phyloP scores from a whole-genome alignment of 1,139 yeast genomes.

The Hyphopichia wangnamkhiaoensis region DNA sequence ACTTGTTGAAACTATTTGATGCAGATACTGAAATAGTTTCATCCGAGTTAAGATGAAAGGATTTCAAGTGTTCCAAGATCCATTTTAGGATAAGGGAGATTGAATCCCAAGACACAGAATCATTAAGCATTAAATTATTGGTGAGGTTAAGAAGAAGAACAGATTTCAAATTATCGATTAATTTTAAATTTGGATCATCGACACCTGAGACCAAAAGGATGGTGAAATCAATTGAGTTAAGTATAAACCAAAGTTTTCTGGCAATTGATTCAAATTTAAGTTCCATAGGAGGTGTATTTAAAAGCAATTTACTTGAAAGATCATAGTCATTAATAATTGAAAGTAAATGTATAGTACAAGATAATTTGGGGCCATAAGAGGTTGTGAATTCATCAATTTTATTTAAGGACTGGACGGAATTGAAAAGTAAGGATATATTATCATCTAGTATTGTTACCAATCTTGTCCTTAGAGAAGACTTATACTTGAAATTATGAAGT shows the following conservation, averaged over 20 bases:
- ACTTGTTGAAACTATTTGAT: conserved; percentile 5
- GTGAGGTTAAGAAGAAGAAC: conserved; percentile 31
- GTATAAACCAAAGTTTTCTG: conserved; percentile 37
- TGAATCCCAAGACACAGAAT: conserved; percentile 28
- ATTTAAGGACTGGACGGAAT: conserved; percentile 7
- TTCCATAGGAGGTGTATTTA: conserved; percentile 22
- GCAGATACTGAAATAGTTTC: conserved; percentile 3
- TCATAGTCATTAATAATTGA: conserved; percentile 41
- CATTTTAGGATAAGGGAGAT: conserved; percentile 31
- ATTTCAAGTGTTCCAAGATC: conserved; percentile 26
- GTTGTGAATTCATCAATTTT: background rate
- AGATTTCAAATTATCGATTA: conserved; percentile 29
- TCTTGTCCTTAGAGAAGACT: conserved; percentile 16
- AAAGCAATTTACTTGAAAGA: conserved; percentile 29
- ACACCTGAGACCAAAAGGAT: conserved; percentile 1
- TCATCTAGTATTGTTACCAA: conserved; percentile 16
- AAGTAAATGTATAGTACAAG: conserved; percentile 30
- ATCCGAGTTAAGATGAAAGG: conserved; percentile 10
- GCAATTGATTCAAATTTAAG: conserved; percentile 34
- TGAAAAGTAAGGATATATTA: conserved; percentile 13
- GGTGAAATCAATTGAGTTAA: conserved; percentile 14
- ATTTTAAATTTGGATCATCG: conserved; percentile 8
- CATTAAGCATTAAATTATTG: conserved; percentile 28
- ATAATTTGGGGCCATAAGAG: conserved; percentile 7
- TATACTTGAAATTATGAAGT: conserved; percentile 29